Base-by-base conservation (phyloP, 176 grass and related monocot genomes). In the Oryza glumipatula region DNA sequence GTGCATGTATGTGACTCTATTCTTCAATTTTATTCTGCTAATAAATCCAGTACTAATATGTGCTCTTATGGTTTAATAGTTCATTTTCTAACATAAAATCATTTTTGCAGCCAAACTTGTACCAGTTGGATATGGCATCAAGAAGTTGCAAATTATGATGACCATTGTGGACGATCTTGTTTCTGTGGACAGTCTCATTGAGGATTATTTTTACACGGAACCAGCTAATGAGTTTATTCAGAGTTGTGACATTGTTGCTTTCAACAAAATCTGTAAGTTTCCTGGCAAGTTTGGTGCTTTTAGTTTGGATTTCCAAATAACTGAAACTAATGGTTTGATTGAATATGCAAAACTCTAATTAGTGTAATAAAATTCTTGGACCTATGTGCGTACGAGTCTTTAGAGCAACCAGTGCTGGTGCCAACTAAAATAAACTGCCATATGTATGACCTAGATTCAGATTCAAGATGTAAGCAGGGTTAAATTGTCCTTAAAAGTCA, bases 111-210 rank as follows among this genome's bases (percentile, higher is more conserved):
- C 86, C 74, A 89, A 93, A 68, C 80, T 93, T 72, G 83, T 87
- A 28, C 68, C 90, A 24, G 88, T 95, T 82, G 90, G 90, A 5
- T 89, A 91, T 84, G 93, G 93, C 24, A 93, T 95, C 49, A 95
- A 93, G 81, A 95, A 95, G 64, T 33, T 95, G 77, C 86, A 91
- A 79, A 95, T 95, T 65, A 89, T 91, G 88, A 92, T 92, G 90
- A 95, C 93, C 58, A 89, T 96, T 68, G 68, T 96, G 9, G 86
- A 96, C 91, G 91, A 93, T 36, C 86, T 91, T 82, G 88, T 96
- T 71, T 96, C 94, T 71, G 91, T 96, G 12, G 88, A 93, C 68
- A 74, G 2, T 67, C 80, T 96, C 35, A 77, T 96, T 8, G 88
- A 91, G 80, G 94, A 96, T 6, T 26, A 73, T 49, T 75, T 92